Evolutionary conservation across 2,329 filamentous ascomycete genomes (phyloP).

Genomic region (Colletotrichum simmondsii): DNA sequence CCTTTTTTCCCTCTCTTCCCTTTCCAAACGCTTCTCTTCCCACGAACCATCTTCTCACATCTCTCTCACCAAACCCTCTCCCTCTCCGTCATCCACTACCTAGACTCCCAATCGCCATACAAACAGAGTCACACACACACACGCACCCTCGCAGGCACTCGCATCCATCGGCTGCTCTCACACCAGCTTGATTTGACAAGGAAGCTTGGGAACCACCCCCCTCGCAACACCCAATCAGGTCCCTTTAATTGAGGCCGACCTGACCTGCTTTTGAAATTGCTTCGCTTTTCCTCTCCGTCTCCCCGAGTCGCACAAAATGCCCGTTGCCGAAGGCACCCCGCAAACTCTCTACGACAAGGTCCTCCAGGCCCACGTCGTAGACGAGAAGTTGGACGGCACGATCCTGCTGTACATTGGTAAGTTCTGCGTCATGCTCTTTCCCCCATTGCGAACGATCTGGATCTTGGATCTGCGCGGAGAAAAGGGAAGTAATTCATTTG

Average conservation of each 20-base stretch:
- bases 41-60: constrained; percentile 7
- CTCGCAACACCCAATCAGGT: background rate
- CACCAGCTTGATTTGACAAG: background rate
- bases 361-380: constrained; percentile 92
- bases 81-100: background rate
- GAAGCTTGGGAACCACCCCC: background rate
- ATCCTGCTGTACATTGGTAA: constrained; percentile 92
- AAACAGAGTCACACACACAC: background rate
- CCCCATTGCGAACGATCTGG: no score
- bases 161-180: background rate
- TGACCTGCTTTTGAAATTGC: background rate
- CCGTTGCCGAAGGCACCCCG: constrained; percentile 75
- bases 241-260: constrained; percentile 3
- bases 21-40: constrained; percentile 15
- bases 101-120: background rate
- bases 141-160: no score
- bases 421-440: constrained; percentile 42
- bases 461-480: background rate
- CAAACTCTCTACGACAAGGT: constrained; percentile 98
- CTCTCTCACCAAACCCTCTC: background rate
- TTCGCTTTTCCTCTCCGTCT: background rate
- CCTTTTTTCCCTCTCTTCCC: constrained; percentile 9
- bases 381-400: constrained; percentile 94
- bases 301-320: constrained; percentile 68
- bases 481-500: background rate